These are phyloP conservation scores for Penicillium sp. DNA, from an alignment of 2,329 filamentous ascomycete genomes.

Conservation along the genomic window DNA sequence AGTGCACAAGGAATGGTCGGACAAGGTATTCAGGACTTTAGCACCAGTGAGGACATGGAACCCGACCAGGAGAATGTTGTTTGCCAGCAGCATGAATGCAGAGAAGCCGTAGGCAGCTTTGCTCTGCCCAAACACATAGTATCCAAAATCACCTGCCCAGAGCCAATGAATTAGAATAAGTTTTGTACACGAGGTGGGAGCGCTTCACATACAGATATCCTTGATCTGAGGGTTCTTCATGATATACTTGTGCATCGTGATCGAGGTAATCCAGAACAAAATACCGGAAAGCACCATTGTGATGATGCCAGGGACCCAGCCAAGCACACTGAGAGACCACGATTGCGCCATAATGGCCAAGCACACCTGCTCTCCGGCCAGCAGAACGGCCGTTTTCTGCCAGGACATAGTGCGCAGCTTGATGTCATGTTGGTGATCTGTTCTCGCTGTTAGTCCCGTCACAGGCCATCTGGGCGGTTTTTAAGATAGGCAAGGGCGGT, in stretches of 20 bases:
- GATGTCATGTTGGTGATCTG: conserved; percentile 42
- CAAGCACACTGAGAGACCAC: conserved; percentile 44
- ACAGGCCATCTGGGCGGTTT: not conserved
- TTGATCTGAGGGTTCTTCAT: conserved; percentile 53
- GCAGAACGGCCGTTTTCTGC: conserved; percentile 53
- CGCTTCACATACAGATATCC: conserved; percentile 44
- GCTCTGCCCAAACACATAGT: conserved; percentile 48
- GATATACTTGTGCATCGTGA: conserved; percentile 54
- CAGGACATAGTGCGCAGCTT: conserved; percentile 55
- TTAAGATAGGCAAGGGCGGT: not conserved
- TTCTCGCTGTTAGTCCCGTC: not conserved
- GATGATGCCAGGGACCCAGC: conserved; percentile 26
- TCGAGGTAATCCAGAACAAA: conserved; percentile 52
- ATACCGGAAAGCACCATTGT: conserved; percentile 46
- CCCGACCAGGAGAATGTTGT: conserved; percentile 53
- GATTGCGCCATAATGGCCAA: conserved; percentile 54
- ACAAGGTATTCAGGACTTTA: conserved; percentile 51
- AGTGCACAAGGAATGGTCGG: conserved; percentile 51
- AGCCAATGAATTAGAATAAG: not conserved
- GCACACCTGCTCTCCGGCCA: conserved; percentile 52
- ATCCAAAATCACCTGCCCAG: conserved; percentile 47
- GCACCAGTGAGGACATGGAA: conserved; percentile 53
- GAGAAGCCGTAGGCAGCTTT: conserved; percentile 48
- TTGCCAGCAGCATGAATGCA: conserved; percentile 44
- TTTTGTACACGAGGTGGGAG: not conserved